These are phyloP conservation scores for Pythium utonaiense DNA, from an alignment of 352 stramenopile species.

Conservation along the genomic window DNA sequence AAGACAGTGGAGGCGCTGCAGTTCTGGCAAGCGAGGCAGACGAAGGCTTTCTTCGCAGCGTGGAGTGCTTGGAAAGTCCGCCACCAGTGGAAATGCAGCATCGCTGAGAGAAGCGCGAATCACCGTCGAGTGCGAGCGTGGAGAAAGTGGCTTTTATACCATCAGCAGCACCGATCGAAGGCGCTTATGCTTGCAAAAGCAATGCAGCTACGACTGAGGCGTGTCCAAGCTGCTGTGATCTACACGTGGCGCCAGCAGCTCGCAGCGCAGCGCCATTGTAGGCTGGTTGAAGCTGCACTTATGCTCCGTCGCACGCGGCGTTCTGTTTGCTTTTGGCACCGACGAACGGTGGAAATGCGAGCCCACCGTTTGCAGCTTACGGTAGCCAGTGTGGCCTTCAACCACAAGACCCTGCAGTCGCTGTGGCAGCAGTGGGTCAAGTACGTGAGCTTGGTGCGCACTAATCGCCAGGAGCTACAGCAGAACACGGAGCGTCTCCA, in stretches of 20 bases:
- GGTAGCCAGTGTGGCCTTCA: conserved; percentile 5
- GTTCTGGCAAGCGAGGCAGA: conserved; percentile 4
- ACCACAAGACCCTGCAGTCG: background rate
- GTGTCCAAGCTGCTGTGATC: background rate
- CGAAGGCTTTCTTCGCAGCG: background rate
- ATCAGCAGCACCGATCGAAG: background rate
- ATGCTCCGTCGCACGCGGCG: conserved; percentile 5
- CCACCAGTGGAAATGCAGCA: background rate
- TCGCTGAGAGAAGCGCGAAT: background rate
- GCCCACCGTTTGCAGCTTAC: conserved; percentile 7
- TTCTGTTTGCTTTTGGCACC: conserved; percentile 13
- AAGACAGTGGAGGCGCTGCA: conserved; percentile 8
- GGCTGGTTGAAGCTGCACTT: background rate
- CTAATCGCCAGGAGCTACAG: conserved; percentile 38
- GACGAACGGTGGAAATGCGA: background rate
- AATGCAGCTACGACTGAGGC: background rate
- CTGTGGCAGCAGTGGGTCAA: conserved; percentile 26
- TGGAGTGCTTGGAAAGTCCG: conserved; percentile 4
- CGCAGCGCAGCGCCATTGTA: background rate
- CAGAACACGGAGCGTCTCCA: conserved; percentile 56
- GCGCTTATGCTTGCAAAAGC: background rate
- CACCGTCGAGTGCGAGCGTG: conserved; percentile 1
- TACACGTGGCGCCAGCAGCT: background rate
- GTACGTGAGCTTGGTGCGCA: conserved; percentile 17
- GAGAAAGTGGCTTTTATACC: conserved; percentile 1